Conservation (phyloP, 2,329 filamentous ascomycete genomes). For the Botrytis porri region DNA sequence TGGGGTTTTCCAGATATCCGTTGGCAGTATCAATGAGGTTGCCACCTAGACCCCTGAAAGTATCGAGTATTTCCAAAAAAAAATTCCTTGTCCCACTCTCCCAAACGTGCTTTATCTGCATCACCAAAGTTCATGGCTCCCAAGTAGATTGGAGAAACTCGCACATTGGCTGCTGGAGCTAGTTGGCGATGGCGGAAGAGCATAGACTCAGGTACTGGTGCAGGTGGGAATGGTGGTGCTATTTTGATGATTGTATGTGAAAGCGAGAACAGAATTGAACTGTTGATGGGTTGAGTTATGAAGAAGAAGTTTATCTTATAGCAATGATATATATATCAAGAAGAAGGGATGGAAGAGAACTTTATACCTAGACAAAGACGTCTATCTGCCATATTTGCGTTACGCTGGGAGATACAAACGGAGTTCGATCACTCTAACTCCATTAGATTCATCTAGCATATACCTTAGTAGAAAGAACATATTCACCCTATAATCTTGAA, state of each 20-base stretch:
- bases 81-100: conserved; percentile 54
- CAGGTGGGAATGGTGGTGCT: conserved; percentile 26
- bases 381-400: neutral
- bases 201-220: conserved; percentile 50
- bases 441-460: neutral
- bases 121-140: conserved; percentile 65
- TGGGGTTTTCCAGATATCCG: conserved; percentile 42
- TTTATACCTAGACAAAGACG: neutral
- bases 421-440: neutral
- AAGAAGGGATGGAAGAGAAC: neutral
- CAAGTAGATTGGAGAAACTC: conserved; percentile 64
- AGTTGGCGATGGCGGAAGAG: conserved; percentile 64
- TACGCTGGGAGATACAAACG: neutral
- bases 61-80: conserved; percentile 54
- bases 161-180: conserved; percentile 60
- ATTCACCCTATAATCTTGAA: neutral
- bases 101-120: conserved; percentile 46
- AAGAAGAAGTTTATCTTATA: neutral
- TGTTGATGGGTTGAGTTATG: neutral
- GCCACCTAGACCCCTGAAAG: conserved; percentile 53
- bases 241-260: neutral
- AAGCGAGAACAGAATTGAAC: neutral
- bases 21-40: conserved; percentile 65
- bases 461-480: neutral
- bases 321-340: neutral